Evolutionary conservation across 2,329 filamentous ascomycete species (phyloP).

Genomic region (Cytospora piceicola): DNA sequence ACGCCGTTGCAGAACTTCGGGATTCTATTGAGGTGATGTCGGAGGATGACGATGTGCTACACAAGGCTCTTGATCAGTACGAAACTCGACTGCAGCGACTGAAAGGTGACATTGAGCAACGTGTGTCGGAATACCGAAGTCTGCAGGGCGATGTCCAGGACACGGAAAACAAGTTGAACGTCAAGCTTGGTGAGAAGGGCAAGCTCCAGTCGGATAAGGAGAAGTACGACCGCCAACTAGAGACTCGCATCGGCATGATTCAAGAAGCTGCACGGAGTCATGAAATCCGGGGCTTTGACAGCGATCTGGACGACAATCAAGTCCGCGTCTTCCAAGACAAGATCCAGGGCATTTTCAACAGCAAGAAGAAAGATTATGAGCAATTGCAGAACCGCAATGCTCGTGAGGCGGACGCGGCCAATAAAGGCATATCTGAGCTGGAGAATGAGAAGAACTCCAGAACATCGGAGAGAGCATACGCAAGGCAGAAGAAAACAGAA

Average conservation of each 20-base stretch:
- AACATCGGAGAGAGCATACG: slow-evolving; percentile 73
- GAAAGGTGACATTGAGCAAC: slow-evolving; percentile 63
- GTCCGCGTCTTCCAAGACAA: slow-evolving; percentile 78
- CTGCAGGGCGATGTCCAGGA: slow-evolving; percentile 57
- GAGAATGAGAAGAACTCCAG: slow-evolving; percentile 74
- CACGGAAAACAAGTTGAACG: slow-evolving; percentile 52
- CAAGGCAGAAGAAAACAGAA: slow-evolving; percentile 70
- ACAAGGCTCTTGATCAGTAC: slow-evolving; percentile 74
- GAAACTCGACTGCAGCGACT: slow-evolving; percentile 73
- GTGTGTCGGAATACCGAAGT: slow-evolving; percentile 67
- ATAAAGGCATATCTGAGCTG: slow-evolving; percentile 71
- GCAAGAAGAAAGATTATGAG: slow-evolving; percentile 81
- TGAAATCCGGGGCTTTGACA: slow-evolving; percentile 82
- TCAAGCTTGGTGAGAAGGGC: slow-evolving; percentile 68
- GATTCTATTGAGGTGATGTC: slow-evolving; percentile 74
- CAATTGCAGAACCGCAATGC: slow-evolving; percentile 73
- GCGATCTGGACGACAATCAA: slow-evolving; percentile 72
- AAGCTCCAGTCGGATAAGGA: slow-evolving; percentile 85
- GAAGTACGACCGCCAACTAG: slow-evolving; percentile 80
- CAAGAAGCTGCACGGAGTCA: slow-evolving; percentile 77
- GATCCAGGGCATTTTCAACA: slow-evolving; percentile 72
- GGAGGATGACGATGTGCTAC: slow-evolving; percentile 77
- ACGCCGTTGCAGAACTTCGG: slow-evolving; percentile 71
- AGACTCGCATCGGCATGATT: slow-evolving; percentile 72
- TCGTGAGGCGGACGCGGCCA: slow-evolving; percentile 74